phyloP scores from a whole-genome alignment of 2,329 filamentous ascomycete genomes.

The Paraconiothyrium brasiliense region DNA sequence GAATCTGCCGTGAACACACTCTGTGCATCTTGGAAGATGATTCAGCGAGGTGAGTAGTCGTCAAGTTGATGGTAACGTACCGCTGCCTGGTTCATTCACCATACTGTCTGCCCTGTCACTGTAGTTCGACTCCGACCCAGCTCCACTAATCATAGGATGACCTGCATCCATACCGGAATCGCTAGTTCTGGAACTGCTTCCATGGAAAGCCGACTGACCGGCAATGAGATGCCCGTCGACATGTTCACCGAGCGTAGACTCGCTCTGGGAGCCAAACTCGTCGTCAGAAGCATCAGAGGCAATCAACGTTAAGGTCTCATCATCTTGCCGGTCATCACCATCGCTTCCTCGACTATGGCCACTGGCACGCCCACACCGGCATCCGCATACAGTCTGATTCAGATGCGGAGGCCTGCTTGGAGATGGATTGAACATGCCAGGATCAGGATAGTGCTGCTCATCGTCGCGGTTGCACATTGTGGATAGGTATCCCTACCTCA shows the following conservation, averaged over 20 bases:
- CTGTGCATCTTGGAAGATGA: constrained; percentile 10
- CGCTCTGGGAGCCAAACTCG: background rate
- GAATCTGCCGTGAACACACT: constrained; percentile 20
- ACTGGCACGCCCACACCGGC: constrained; percentile 26
- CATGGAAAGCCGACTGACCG: background rate
- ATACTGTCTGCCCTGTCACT: constrained; percentile 22
- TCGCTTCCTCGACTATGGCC: constrained; percentile 15
- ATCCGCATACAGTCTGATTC: constrained; percentile 27
- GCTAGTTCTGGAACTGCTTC: constrained; percentile 14
- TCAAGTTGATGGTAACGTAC: background rate
- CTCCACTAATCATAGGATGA: background rate
- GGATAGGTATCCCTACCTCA: background rate
- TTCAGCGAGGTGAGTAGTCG: background rate
- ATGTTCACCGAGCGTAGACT: background rate
- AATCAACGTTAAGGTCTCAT: constrained; percentile 22
- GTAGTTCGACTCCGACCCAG: constrained; percentile 11
- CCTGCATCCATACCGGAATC: background rate
- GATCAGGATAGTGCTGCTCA: constrained; percentile 13
- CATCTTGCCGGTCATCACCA: constrained; percentile 22
- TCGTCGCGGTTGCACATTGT: constrained; percentile 19
- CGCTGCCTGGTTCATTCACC: constrained; percentile 24
- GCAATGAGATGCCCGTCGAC: background rate
- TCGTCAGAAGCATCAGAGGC: constrained; percentile 18
- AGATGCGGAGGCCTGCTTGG: constrained; percentile 27
- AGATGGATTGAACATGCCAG: constrained; percentile 17